Evolutionary conservation across 2,329 filamentous ascomycete species (phyloP).

Genomic region (Fusarium sarcochroum): DNA sequence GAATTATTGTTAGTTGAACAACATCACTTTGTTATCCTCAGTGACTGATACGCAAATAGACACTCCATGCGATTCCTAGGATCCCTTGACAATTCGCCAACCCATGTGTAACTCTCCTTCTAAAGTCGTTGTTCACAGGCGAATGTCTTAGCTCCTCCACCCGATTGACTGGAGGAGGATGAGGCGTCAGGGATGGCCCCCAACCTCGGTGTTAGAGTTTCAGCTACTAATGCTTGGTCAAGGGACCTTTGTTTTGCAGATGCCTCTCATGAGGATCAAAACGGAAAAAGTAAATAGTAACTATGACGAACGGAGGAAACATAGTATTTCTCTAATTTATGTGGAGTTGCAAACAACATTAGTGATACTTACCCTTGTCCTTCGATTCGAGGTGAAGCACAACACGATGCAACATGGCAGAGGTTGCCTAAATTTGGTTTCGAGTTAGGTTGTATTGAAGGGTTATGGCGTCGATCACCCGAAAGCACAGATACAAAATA

Average conservation of each 20-base stretch:
- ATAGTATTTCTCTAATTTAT: background rate
- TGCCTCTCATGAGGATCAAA: background rate
- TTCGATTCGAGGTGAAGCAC: constrained; percentile 7
- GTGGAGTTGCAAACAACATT: no score
- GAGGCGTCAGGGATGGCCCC: constrained; percentile 23
- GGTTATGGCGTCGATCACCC: constrained; percentile 31
- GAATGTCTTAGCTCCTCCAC: constrained; percentile 22
- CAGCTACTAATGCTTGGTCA: constrained; percentile 21
- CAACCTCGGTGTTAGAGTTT: constrained; percentile 37
- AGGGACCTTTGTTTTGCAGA: constrained; percentile 38
- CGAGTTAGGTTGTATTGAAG: constrained; percentile 23
- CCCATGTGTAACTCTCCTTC: background rate
- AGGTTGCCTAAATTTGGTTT: constrained; percentile 40
- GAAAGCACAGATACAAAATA: constrained; percentile 14
- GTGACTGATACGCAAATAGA: no score
- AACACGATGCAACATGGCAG: constrained; percentile 20
- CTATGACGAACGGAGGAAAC: constrained; percentile 16
- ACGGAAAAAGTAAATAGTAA: constrained; percentile 12
- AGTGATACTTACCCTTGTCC: no score
- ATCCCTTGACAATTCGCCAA: background rate
- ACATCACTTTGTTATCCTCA: background rate
- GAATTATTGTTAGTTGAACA: background rate
- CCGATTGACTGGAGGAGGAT: constrained; percentile 10
- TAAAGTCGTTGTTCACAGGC: background rate
- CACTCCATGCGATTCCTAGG: background rate